Conservation (phyloP, 768 basidiomycete species). For the Lentinula lateritia region DNA sequence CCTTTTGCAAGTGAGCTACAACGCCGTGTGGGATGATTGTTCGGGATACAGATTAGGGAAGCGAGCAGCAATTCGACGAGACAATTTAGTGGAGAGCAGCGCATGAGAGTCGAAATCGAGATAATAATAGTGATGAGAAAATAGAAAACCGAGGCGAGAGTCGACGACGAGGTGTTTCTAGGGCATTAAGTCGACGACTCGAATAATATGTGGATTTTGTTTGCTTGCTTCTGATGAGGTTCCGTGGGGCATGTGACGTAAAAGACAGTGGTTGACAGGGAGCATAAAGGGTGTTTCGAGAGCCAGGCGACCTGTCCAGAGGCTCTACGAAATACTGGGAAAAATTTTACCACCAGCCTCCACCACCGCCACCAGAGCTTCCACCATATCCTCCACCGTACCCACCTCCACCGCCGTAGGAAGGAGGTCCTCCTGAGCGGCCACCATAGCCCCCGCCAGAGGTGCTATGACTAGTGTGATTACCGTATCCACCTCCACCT, state of each 20-base stretch:
- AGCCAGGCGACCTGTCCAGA: constrained; percentile 13
- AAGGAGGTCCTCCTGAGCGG: constrained; percentile 22
- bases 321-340: background rate
- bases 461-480: too few species aligned
- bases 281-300: constrained; percentile 5
- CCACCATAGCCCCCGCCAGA: constrained; percentile 18
- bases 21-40: constrained; percentile 6
- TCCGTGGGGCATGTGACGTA: constrained; percentile 1
- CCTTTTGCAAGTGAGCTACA: constrained; percentile 4
- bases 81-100: constrained; percentile 54
- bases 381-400: constrained; percentile 20
- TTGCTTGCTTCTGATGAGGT: constrained; percentile 8
- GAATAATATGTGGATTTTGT: constrained; percentile 11
- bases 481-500: constrained; percentile 19
- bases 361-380: constrained; percentile 22
- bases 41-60: constrained; percentile 15
- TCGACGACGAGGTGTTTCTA: background rate
- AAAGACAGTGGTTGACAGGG: constrained; percentile 1
- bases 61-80: constrained; percentile 34
- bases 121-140: constrained; percentile 17
- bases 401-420: constrained; percentile 19
- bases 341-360: constrained; percentile 10
- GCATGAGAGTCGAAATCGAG: constrained; percentile 39
- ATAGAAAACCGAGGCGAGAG: constrained; percentile 10
- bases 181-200: background rate